Conservation (phyloP, 257 asterid species). For the Rehmannia glutinosa region DNA sequence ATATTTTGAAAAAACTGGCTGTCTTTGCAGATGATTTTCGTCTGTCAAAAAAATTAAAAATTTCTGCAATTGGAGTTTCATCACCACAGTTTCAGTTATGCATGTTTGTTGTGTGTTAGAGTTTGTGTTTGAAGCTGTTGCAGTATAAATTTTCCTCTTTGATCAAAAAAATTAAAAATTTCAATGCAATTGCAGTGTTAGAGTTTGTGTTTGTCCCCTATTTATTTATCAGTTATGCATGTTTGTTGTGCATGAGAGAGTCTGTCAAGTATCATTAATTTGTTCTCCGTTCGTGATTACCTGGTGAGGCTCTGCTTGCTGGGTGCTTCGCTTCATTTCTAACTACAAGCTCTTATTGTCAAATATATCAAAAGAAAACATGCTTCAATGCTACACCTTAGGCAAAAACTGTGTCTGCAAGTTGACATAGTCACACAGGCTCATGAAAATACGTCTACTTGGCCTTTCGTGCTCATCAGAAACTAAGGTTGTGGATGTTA, state of each 20-base stretch:
- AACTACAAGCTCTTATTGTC: neutral
- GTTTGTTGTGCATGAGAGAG: neutral
- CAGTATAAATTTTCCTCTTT: neutral
- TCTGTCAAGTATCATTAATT: neutral
- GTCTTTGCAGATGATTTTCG: constrained; percentile 43
- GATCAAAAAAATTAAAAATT: neutral
- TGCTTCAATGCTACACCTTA: neutral
- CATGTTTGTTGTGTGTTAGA: no score
- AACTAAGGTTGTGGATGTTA: neutral
- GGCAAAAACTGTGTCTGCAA: neutral
- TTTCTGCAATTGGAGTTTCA: constrained; percentile 43
- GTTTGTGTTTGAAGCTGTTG: constrained; percentile 11
- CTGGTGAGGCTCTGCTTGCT: neutral
- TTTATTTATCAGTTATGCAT: no score
- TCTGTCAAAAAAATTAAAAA: no score
- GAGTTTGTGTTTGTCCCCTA: neutral
- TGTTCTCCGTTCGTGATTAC: neutral
- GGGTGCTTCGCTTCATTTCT: neutral
- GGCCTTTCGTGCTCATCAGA: neutral
- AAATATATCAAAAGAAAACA: neutral
- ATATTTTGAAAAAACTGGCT: neutral
- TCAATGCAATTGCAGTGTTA: neutral
- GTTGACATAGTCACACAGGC: neutral
- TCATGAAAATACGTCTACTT: neutral
- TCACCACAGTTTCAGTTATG: constrained; percentile 32